Percentiles rank a stretch among this genome's conserved stretches.
phyloP scores from a whole-genome alignment of 495 filamentous ascomycete genomes.

The Filosporella fistucella region DNA sequence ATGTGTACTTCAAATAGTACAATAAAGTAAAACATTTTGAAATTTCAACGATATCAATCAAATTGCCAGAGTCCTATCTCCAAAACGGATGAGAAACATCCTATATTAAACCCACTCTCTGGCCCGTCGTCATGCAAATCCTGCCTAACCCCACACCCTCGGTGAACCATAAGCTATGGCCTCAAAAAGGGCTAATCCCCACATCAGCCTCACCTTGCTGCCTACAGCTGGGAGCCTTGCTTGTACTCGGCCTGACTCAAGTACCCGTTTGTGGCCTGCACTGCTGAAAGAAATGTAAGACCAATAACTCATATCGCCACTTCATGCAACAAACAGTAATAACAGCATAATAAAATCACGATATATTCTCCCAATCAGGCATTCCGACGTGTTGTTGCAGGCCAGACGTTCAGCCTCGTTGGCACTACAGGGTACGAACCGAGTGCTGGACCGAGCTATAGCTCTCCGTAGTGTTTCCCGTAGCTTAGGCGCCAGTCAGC shows the following conservation, averaged over 20 bases:
- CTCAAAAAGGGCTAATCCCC: no score
- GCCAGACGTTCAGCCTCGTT: neutral
- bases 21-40: no score
- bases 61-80: no score
- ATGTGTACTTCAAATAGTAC: no score
- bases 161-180: no score
- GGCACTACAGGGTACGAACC: neutral
- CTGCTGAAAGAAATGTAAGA: neutral
- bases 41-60: no score
- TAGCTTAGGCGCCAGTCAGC: neutral
- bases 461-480: no score
- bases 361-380: neutral
- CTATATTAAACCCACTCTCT: no score
- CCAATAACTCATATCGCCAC: neutral
- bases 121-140: no score
- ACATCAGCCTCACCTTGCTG: slow-evolving; percentile 3
- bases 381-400: neutral
- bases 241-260: slow-evolving; percentile 1
- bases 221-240: neutral
- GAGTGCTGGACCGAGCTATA: neutral
- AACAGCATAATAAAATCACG: neutral
- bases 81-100: no score
- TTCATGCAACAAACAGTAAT: neutral
- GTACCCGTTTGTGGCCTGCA: neutral
- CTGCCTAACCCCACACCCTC: no score